These are phyloP conservation scores for Zymoseptoria brevis DNA, from an alignment of 2,329 filamentous ascomycete species.

Conservation along the genomic window DNA sequence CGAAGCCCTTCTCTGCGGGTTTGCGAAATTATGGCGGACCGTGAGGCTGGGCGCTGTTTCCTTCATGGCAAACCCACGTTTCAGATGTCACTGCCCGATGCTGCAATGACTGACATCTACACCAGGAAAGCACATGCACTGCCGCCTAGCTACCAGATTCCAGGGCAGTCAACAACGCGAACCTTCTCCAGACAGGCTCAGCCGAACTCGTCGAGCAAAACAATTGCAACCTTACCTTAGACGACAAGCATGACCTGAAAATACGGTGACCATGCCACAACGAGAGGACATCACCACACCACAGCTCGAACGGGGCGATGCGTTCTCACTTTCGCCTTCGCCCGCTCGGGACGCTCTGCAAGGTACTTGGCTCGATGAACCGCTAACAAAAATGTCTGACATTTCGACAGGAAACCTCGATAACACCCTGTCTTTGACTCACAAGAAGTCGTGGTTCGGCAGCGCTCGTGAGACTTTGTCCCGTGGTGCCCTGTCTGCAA, in stretches of 20 bases:
- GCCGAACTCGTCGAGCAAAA: background rate
- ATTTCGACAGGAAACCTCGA: slow-evolving; percentile 5
- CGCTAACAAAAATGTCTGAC: background rate
- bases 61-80: background rate
- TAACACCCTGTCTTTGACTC: slow-evolving; percentile 12
- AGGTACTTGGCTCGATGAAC: background rate
- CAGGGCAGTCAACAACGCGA: background rate
- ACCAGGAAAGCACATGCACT: background rate
- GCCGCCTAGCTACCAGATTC: too few species aligned
- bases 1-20: background rate
- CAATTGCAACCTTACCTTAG: background rate
- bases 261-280: slow-evolving; percentile 4
- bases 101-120: background rate
- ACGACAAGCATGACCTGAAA: background rate
- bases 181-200: background rate
- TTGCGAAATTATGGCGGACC: too few species aligned
- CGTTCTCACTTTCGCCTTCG: slow-evolving; percentile 4
- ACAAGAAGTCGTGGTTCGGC: slow-evolving; percentile 19
- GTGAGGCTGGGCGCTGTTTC: background rate
- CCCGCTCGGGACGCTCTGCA: slow-evolving; percentile 14
- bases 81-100: background rate
- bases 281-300: slow-evolving; percentile 5
- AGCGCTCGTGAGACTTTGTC: slow-evolving; percentile 13
- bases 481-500: slow-evolving; percentile 8
- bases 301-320: slow-evolving; percentile 4